Base-by-base conservation (phyloP, 2,329 filamentous ascomycete genomes). In the Epichloe coenophiala region DNA sequence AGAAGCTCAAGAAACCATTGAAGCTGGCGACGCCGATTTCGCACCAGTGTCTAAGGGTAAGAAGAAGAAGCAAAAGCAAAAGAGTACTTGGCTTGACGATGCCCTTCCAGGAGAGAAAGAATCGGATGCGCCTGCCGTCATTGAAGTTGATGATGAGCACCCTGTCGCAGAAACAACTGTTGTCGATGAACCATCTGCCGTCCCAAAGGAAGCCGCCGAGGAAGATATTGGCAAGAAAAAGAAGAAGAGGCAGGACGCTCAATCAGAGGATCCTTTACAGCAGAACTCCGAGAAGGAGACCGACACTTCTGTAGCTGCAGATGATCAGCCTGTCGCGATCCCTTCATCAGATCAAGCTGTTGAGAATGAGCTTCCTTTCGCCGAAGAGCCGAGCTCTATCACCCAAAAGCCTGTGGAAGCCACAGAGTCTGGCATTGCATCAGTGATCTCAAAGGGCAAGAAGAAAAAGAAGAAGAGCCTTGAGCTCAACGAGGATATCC, bases 231-330 rank as follows among this genome's bases (percentile, higher is more conserved):
- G 45, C 31, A 56, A 56, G 45, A 59, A 61, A 36, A 54, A 56
- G 45, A 60, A 61, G 37, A 62, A 61, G 54, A 60, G 58, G 56
- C 45, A 61, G 51, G 51, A 51, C 19, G 33, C 31, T 12, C 60
- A 53, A 21, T 35, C 45, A 12, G 54, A 56, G 27, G 57, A 57
- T 8, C 35, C 53, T 21, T 21, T 38, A 21, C 41, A 39, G 43
- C 44, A 38, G 54, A 31, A 31, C 8, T 31, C 27, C 27, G 27
- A 58, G 21, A 51, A 47, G n/a, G 53, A 45, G 21, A 50, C 51
- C n/a, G 37, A 41, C n/a, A 44, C 44, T 37, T 21, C 52, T 19
- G 9, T 23, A 5, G 31, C 36, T 27, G 3, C 36, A 4, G 41
- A 47, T 31, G 44, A 37, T 47, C 44, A 51, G 17, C 19, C 13